Conservation (phyloP, 2,329 filamentous ascomycete species). For the Apiospora rasikravindrae region DNA sequence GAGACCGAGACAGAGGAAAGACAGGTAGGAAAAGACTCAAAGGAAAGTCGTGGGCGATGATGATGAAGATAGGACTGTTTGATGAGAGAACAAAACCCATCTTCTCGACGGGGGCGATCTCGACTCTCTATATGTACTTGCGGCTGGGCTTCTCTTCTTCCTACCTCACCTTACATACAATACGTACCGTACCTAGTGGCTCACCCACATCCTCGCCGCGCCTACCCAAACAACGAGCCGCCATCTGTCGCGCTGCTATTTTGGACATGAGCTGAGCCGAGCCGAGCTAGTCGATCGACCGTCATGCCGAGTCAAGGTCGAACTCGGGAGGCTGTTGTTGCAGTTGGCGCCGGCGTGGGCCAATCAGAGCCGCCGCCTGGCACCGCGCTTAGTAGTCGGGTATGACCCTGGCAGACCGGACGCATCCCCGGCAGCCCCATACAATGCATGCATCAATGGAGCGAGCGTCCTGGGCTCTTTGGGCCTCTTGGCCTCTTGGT, state of each 20-base stretch:
- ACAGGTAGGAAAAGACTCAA: conserved; percentile 33
- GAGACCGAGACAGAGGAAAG: conserved; percentile 27
- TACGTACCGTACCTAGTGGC: no score
- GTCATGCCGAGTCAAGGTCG: background rate
- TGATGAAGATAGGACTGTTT: conserved; percentile 26
- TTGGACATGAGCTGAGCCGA: background rate
- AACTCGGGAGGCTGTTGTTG: conserved; percentile 9
- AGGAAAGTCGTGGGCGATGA: conserved; percentile 34
- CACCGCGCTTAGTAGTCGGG: conserved; percentile 13
- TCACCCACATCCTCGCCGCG: background rate
- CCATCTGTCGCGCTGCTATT: conserved; percentile 24
- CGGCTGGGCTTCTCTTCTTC: conserved; percentile 8
- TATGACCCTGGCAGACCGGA: background rate
- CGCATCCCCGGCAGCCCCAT: conserved; percentile 1
- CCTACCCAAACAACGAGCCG: background rate
- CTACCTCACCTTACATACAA: background rate
- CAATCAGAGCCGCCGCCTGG: background rate
- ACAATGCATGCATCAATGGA: no score
- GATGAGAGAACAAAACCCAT: conserved; percentile 24
- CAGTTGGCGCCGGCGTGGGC: conserved; percentile 7
- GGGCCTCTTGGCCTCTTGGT: no score
- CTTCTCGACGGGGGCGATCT: background rate
- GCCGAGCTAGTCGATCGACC: conserved; percentile 6
- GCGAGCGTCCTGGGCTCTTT: no score
- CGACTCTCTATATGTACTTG: conserved; percentile 28